Evolutionary conservation across 176 grass and related monocot genomes (phyloP).

Genomic region (Oryza glumipatula): DNA sequence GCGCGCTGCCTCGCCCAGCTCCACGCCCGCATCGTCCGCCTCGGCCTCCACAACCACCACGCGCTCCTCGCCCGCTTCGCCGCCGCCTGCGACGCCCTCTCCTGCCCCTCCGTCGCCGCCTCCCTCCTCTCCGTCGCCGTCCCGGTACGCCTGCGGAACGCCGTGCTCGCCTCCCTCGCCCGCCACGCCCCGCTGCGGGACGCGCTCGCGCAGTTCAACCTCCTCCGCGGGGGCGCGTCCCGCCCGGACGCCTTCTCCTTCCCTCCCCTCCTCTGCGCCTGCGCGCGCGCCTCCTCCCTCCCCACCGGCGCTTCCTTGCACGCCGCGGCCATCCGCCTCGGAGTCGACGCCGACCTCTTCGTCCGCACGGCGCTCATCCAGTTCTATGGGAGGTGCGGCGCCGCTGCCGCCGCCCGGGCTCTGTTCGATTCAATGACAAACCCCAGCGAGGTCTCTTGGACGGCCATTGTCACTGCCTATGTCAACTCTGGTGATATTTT

Average conservation of each 20-base stretch:
- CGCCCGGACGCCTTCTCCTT: conserved; percentile 77
- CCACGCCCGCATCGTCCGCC: conserved; percentile 52
- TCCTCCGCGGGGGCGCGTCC: conserved; percentile 32
- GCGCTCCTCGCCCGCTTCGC: conserved; percentile 66
- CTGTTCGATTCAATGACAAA: conserved; percentile 64
- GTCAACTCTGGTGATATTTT: conserved; percentile 43
- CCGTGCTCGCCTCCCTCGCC: conserved; percentile 66
- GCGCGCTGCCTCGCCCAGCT: conserved; percentile 50
- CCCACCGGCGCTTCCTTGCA: conserved; percentile 48
- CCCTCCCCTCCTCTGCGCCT: conserved; percentile 63
- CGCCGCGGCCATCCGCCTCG: conserved; percentile 55
- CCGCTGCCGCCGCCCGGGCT: conserved; percentile 29
- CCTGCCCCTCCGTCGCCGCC: conserved; percentile 48
- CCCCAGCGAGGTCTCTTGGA: conserved; percentile 76
- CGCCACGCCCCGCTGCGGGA: conserved; percentile 56
- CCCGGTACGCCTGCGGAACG: conserved; percentile 51
- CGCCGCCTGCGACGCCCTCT: conserved; percentile 64
- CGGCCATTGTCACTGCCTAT: conserved; percentile 53
- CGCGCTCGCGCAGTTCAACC: conserved; percentile 62
- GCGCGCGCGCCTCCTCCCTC: conserved; percentile 36
- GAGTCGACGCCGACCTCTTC: conserved; percentile 73
- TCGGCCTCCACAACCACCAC: conserved; percentile 67
- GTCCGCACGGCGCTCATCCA: conserved; percentile 76
- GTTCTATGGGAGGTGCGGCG: conserved; percentile 67
- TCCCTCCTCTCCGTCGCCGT: conserved; percentile 53